Percentiles rank a stretch among this genome's conserved stretches.
Evolutionary conservation across 1,284 basidiomycete species (phyloP).

Genomic region (Ganoderma multipileum): DNA sequence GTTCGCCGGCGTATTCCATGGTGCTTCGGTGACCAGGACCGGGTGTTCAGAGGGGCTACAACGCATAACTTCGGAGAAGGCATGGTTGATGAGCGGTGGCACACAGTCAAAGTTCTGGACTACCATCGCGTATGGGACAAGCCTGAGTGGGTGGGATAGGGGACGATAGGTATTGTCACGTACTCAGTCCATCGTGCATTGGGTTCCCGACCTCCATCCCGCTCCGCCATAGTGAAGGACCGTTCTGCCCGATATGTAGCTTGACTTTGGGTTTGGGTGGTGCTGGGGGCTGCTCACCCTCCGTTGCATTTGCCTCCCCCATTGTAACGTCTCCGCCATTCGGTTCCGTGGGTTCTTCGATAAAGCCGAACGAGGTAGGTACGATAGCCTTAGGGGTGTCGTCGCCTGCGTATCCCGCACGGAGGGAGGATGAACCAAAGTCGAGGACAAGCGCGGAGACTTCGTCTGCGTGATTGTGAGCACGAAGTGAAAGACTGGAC

Average conservation of each 20-base stretch:
- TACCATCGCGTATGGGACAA: conserved; percentile 38
- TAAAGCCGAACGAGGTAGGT: conserved; percentile 90
- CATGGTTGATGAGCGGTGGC: conserved; percentile 77
- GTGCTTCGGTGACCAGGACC: conserved; percentile 92
- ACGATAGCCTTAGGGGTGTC: conserved; percentile 94
- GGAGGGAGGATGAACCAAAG: conserved; percentile 88
- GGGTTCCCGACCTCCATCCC: conserved; percentile 90
- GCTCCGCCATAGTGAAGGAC: conserved; percentile 91
- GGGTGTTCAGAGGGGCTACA: conserved; percentile 86
- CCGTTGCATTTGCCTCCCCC: conserved; percentile 51
- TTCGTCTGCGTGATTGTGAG: conserved; percentile 64
- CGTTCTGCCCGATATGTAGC: conserved; percentile 89
- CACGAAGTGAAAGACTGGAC: conserved; percentile 8
- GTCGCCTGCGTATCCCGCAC: conserved; percentile 97
- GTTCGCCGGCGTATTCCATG: conserved; percentile 93
- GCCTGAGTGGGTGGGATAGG: not conserved
- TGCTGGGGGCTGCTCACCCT: conserved; percentile 37
- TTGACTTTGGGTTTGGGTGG: conserved; percentile 52
- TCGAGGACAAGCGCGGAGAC: conserved; percentile 96
- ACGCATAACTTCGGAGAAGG: conserved; percentile 78
- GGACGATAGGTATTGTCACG: conserved; percentile 41
- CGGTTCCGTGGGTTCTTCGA: conserved; percentile 40
- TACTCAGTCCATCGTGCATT: conserved; percentile 86
- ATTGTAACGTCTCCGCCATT: conserved; percentile 58
- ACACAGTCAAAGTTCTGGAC: conserved; percentile 85